A percentile compares a stretch with the other conserved stretches of the same genome.
phyloP scores from a whole-genome alignment of 2,329 filamentous ascomycete species.

The Beauveria rudraprayagi region DNA sequence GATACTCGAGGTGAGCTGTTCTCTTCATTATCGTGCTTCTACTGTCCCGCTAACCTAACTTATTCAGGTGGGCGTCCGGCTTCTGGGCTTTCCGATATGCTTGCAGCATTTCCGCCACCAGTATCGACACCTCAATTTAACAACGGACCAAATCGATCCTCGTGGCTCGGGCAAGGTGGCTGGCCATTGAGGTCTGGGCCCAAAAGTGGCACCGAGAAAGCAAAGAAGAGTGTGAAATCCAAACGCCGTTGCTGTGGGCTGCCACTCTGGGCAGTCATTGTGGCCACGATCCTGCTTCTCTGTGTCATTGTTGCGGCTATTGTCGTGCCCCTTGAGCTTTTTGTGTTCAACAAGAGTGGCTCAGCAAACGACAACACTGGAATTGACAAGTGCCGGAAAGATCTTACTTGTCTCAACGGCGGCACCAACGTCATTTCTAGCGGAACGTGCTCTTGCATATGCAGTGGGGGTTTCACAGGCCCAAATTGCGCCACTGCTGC shows the following conservation, averaged over 20 bases:
- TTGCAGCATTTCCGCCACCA: conserved; percentile 57
- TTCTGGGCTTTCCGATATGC: conserved; percentile 55
- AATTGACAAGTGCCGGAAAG: conserved; percentile 48
- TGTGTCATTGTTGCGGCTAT: conserved; percentile 72
- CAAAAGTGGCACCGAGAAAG: conserved; percentile 15
- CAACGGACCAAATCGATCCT: conserved; percentile 36
- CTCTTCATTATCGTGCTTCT: neutral
- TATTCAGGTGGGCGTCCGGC: conserved; percentile 36
- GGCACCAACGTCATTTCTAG: conserved; percentile 65
- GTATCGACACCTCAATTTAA: conserved; percentile 35
- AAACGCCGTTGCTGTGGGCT: conserved; percentile 73
- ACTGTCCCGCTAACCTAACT: conserved; percentile 15
- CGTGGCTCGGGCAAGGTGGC: conserved; percentile 31
- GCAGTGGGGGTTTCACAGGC: conserved; percentile 75
- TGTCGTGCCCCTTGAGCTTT: conserved; percentile 63
- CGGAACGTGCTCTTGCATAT: conserved; percentile 74
- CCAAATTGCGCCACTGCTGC: conserved; percentile 41
- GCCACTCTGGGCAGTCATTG: conserved; percentile 67
- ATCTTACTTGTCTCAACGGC: conserved; percentile 66
- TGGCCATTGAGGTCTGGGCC: conserved; percentile 6
- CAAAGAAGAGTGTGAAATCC: conserved; percentile 22
- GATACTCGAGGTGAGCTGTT: conserved; percentile 30
- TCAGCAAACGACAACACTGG: conserved; percentile 28
- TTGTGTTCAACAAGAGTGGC: conserved; percentile 47
- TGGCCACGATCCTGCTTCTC: conserved; percentile 56